Evolutionary conservation across 352 stramenopile species (phyloP), one percentile per base, ranked within the genome.

Genomic region (Phytophthora syringae): DNA sequence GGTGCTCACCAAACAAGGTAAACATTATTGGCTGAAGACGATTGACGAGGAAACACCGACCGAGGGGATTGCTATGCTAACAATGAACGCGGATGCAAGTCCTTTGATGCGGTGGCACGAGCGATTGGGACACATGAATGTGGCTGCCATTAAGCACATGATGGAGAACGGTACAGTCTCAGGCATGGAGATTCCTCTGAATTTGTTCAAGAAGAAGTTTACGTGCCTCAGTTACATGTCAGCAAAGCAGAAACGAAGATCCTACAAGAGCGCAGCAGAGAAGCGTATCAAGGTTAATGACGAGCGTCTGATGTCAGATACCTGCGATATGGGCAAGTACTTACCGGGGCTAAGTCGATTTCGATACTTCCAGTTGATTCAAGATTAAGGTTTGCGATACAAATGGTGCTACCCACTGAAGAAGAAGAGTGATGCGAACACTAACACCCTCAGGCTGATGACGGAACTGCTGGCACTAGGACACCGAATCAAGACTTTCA

Each of bases 301-400:
- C 7, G 36, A 43, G 15, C 36, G 36, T 13, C 36, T 53, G 5
- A 42, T 27, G 47, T 53, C 47, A 2, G 27, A 53, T 27, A 53
- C 47, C 1, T 53, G 47, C 21, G 47, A 53, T 27, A 53, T 53
- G 47, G 47, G 47, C 4, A 53, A 43, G 16, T 43, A 22, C 7
- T 20, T 21, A 13, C 36, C 36, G 3, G 36, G 36, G 10, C 1
- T 43, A 1, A 13, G 16, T 15, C 3, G 36, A 11, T 2, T 9
- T 5, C 36, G 36, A 7, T 60, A 67, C 7, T 69, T 69, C 7
- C 52, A 64, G 27, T 15, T 64, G 2, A 58, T 64, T 5, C 36
- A 64, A 21, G 52, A 54, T 9, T 44, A 69, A 25, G 45, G 24
- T 0, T 64, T 52, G 2, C 21, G 60, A 0, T 69, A 49, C n/a